Evolutionary conservation across 345 rosid genomes (phyloP).

Genomic region (Sisymbrium irio): DNA sequence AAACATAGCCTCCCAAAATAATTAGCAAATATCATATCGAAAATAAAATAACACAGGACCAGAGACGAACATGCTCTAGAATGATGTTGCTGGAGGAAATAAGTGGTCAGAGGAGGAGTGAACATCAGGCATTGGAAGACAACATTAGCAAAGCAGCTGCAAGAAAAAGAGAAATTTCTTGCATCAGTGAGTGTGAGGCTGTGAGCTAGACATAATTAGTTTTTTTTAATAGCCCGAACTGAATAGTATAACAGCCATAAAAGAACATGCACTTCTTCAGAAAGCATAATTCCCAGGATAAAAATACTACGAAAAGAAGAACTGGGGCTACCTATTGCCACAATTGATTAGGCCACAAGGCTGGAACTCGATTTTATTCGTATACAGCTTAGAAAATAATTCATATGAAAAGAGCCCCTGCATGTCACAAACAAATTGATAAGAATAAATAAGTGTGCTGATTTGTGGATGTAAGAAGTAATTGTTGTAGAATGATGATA

Average conservation of each 20-base stretch:
- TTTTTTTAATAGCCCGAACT: constrained; percentile 9
- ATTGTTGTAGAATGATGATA: not conserved
- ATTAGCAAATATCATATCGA: constrained; percentile 10
- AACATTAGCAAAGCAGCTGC: constrained; percentile 97
- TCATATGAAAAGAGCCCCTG: constrained; percentile 87
- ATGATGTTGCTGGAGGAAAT: constrained; percentile 81
- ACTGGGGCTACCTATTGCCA: constrained; percentile 72
- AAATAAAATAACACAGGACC: constrained; percentile 4
- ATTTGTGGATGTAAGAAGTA: not conserved
- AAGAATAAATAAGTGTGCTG: constrained; percentile 12
- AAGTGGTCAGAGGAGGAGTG: constrained; percentile 88
- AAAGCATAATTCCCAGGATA: not conserved
- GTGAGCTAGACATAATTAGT: not conserved
- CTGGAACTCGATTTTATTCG: constrained; percentile 61
- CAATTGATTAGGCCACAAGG: constrained; percentile 90
- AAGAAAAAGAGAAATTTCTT: constrained; percentile 27
- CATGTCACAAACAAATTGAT: constrained; percentile 28
- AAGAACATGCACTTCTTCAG: not conserved
- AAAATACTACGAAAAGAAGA: not conserved
- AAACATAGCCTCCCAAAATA: constrained; percentile 6
- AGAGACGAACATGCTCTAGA: constrained; percentile 67
- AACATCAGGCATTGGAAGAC: constrained; percentile 90
- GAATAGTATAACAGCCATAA: constrained; percentile 12
- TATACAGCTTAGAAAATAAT: constrained; percentile 71
- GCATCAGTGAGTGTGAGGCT: constrained; percentile 9